These are phyloP conservation scores for Atractiella rhizophila DNA, from an alignment of 768 basidiomycete species.

Conservation along the genomic window DNA sequence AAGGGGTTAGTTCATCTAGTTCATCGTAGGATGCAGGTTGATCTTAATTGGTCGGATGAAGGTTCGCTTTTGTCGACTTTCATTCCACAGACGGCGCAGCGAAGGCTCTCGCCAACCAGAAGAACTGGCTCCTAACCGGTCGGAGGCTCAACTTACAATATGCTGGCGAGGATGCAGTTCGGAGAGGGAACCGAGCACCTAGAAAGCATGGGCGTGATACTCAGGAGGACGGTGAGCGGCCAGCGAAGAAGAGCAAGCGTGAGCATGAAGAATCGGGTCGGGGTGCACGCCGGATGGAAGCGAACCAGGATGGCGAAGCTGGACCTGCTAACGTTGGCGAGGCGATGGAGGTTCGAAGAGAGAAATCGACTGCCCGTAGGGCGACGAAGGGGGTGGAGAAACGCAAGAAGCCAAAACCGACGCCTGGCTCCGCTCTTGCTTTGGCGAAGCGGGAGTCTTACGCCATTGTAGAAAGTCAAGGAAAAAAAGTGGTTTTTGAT, in stretches of 20 bases:
- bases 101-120: conserved; percentile 48
- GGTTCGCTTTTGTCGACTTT: conserved; percentile 90
- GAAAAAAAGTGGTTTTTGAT: conserved; percentile 25
- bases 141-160: conserved; percentile 67
- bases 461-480: conserved; percentile 22
- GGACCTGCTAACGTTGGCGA: not conserved
- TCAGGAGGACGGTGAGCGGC: not conserved
- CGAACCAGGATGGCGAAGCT: not conserved
- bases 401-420: conserved; percentile 22
- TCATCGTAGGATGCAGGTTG: not conserved
- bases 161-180: conserved; percentile 66
- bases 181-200: conserved; percentile 36
- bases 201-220: not conserved
- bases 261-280: not conserved
- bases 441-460: conserved; percentile 25
- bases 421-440: conserved; percentile 26
- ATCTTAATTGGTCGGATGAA: conserved; percentile 19
- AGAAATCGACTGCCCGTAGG: conserved; percentile 1
- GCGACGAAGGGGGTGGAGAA: conserved; percentile 14
- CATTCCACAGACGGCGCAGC: conserved; percentile 52
- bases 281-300: not conserved
- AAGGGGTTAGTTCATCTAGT: conserved; percentile 45
- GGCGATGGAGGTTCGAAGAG: conserved; percentile 3
- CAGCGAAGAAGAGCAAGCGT: not conserved
- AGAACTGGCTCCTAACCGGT: conserved; percentile 61